Base-by-base conservation (phyloP, 2,329 filamentous ascomycete species). In the Calonectria hongkongensis region DNA sequence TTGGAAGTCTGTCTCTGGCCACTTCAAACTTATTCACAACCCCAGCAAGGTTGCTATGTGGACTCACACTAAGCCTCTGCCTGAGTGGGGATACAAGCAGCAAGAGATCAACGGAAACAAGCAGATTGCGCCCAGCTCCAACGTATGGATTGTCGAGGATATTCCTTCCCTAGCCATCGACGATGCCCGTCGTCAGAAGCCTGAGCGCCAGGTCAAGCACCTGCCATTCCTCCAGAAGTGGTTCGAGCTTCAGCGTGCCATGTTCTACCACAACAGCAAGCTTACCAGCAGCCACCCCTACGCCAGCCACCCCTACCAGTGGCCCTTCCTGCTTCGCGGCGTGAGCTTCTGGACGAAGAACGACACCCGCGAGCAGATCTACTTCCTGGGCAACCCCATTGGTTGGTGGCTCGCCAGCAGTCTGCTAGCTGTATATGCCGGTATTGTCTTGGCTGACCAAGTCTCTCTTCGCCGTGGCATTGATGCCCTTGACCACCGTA, bases 91-190 rank as follows among this genome's bases (percentile, higher is more conserved):
- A 30, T 96, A 94, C 87, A 97, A 97, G 84, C 97, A 99, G 85
- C 96, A 98, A 81, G 97, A 99, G 84, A 98, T 99, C 88, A 99
- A 99, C 84, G 97, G 97, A 73, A 99, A 99, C 89, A 99, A 99
- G 91, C 97, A 98, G 83, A 88, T 97, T 67, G 89, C 92, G 33
- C 94, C 96, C 74, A 93, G 94, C 82, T 98, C 95, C 83, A 99
- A 99, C 83, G 89, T 98, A 74, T 99, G 97, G 97, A 93, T 94
- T 78, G 94, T 96, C 16, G 97, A 99, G 80, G 95, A 98, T 75
- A 94, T 98, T 66, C 91, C 94, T n/a, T 95, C 93, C 12, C 86
- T 98, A 58, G 87, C 93, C 2, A 88, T 85, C 6, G 95, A 95
- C 78, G 92, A 93, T 78, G 88, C 90, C 47, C 95, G 97, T 71